Percentiles rank a stretch among this genome's conserved stretches.
These are phyloP conservation scores for Lyophyllum shimeji DNA, from an alignment of 768 basidiomycete species.

Conservation along the genomic window DNA sequence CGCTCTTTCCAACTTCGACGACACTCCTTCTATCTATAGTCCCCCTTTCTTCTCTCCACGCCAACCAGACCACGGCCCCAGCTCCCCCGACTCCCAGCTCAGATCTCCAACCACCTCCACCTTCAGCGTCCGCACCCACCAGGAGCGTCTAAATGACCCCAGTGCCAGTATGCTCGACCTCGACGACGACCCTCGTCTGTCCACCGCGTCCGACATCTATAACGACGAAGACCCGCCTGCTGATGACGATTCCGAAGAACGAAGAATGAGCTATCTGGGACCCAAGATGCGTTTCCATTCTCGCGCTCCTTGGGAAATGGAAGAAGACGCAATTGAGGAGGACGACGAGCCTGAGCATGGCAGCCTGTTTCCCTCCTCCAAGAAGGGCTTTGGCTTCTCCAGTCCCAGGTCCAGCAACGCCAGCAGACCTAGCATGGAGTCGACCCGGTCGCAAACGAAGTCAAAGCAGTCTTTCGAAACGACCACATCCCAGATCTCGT, in stretches of 20 bases:
- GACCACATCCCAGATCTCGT: conserved; percentile 47
- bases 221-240: conserved; percentile 34
- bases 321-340: conserved; percentile 44
- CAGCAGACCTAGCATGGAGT: conserved; percentile 66
- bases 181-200: conserved; percentile 49
- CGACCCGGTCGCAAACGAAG: conserved; percentile 48
- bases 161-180: conserved; percentile 56
- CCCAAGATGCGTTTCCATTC: conserved; percentile 84
- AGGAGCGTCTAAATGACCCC: conserved; percentile 44
- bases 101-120: conserved; percentile 22
- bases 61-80: conserved; percentile 29
- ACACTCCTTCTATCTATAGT: conserved; percentile 73
- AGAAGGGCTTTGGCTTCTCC: conserved; percentile 48
- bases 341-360: conserved; percentile 46
- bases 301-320: conserved; percentile 79
- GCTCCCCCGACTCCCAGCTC: conserved; percentile 24
- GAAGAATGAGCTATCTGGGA: conserved; percentile 72
- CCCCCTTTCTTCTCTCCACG: conserved; percentile 57
- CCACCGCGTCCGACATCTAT: conserved; percentile 27
- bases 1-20: conserved; percentile 56
- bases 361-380: conserved; percentile 22
- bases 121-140: conserved; percentile 20
- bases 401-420: conserved; percentile 40
- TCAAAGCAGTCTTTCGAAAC: conserved; percentile 62
- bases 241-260: conserved; percentile 42